Percentiles rank a stretch among this genome's conserved stretches.
phyloP scores from a whole-genome alignment of 768 basidiomycete genomes.

The Suillus cothurnatus region DNA sequence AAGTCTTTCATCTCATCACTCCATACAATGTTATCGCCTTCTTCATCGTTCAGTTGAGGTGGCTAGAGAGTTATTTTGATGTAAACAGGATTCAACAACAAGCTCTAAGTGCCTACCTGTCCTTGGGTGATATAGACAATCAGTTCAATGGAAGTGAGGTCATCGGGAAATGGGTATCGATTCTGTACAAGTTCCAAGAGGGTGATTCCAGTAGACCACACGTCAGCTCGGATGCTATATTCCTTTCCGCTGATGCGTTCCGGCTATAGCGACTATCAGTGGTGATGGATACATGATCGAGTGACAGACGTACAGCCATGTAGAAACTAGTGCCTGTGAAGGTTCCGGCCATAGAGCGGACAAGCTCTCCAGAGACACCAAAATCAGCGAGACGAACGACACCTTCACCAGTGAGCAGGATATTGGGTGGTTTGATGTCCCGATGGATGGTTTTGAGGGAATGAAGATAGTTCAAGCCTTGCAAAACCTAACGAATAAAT shows the following conservation, averaged over 20 bases:
- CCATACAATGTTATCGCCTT: conserved; percentile 57
- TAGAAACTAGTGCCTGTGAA: conserved; percentile 98
- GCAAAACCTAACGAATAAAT: conserved; percentile 59
- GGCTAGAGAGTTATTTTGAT: conserved; percentile 48
- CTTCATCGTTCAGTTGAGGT: conserved; percentile 80
- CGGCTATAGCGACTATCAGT: conserved; percentile 51
- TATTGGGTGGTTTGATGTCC: conserved; percentile 93
- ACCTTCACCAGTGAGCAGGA: conserved; percentile 87
- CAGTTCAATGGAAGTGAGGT: conserved; percentile 91
- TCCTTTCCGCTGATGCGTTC: conserved; percentile 91
- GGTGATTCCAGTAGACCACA: conserved; percentile 97
- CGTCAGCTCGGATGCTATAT: conserved; percentile 94
- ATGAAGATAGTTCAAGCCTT: conserved; percentile 94
- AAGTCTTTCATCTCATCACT: conserved; percentile 90
- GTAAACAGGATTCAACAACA: conserved; percentile 21
- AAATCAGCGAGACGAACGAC: conserved; percentile 94
- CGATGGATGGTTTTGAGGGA: conserved; percentile 91
- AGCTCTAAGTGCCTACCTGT: conserved; percentile 50
- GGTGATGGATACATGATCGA: background rate
- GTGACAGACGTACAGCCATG: conserved; percentile 82
- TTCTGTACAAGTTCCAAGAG: conserved; percentile 93
- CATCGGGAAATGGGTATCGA: conserved; percentile 92
- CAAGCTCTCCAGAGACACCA: conserved; percentile 95
- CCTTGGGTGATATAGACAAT: conserved; percentile 86
- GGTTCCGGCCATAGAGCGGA: conserved; percentile 89